Evolutionary conservation across 805 yeast genomes (phyloP).

Genomic region (Metschnikowia reukaufii): DNA sequence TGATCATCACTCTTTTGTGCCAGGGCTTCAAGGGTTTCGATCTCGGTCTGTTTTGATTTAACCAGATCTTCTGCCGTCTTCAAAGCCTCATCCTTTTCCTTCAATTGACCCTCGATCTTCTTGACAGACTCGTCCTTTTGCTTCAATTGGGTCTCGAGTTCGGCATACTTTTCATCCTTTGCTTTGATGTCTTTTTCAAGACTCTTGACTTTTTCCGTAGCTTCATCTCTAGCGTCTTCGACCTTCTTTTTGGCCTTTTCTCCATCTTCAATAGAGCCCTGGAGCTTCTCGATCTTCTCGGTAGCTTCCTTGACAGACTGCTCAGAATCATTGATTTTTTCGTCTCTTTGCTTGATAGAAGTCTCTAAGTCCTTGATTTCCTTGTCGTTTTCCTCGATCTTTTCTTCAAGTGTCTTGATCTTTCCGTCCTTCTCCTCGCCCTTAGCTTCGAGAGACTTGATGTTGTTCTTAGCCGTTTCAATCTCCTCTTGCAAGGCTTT

Average conservation of each 20-base stretch:
- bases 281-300: constrained; percentile 6
- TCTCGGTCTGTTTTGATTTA: constrained; percentile 7
- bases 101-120: constrained; percentile 7
- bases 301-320: not conserved
- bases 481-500: constrained; percentile 7
- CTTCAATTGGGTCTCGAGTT: not conserved
- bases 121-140: not conserved
- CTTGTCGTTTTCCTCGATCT: constrained; percentile 1
- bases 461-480: not conserved
- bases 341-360: constrained; percentile 1
- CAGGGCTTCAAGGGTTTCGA: constrained; percentile 11
- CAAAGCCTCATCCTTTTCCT: constrained; percentile 4
- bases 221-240: not conserved
- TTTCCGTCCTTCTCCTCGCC: constrained; percentile 7
- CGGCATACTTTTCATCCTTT: constrained; percentile 7
- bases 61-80: constrained; percentile 1
- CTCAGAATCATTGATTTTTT: constrained; percentile 2
- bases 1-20: constrained; percentile 3
- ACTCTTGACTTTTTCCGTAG: constrained; percentile 3
- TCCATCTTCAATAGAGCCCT: constrained; percentile 4
- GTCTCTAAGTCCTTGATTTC: constrained; percentile 1
- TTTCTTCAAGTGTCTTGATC: constrained; percentile 2
- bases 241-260: constrained; percentile 4
- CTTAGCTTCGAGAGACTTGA: not conserved
- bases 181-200: constrained; percentile 12